Base-by-base conservation (phyloP, 2,329 filamentous ascomycete species). In the Aspergillus sp. region DNA sequence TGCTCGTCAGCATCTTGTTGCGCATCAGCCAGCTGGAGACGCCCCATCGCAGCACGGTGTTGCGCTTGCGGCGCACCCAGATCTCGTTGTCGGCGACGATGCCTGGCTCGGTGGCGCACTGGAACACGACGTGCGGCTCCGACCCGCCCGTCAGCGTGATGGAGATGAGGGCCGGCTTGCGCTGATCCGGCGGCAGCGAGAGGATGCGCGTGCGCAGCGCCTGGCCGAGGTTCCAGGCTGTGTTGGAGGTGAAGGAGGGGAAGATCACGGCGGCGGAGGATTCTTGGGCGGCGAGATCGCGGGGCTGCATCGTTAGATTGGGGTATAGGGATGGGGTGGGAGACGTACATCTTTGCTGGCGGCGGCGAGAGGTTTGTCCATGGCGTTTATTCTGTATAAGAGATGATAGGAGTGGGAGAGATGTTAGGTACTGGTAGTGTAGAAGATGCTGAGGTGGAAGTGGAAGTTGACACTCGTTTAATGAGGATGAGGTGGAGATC, bases 41-140 rank as follows among this genome's bases (percentile, higher is more conserved):
- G 0, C 88, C 88, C 73, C 84, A 93, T 9, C 89, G 76, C 48
- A 91, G 73, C 5, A 91, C 89, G 0, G 87, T 87, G 53, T 83
- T 84, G 13, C 85, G 77, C 77, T 94, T 93, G 31, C 89, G 78
- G 34, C 78, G 72, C 19, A 89, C 85, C 87, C 86, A 89, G 23
- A 73, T 72, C 67, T 88, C 86, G 64, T 89, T 87, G 69, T 93
- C 89, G 0, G 88, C 86, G 55, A 81, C 77, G 4, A 84, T 83
- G 5, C 89, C 88, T 0, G 82, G 74, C 38, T 87, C 82, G 0
- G 86, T 87, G 3, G 82, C 83, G 53, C 79, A 77, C 67, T 91
- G 88, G 76, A 91, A 93, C 17, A 93, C 72, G 1, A 84, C 76
- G 62, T 88, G 86, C 14, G 72, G 70, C 0, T 61, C 49, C 1